These are phyloP conservation scores for Ophiosphaerella narmari DNA, from an alignment of 2,329 filamentous ascomycete genomes.

Conservation along the genomic window DNA sequence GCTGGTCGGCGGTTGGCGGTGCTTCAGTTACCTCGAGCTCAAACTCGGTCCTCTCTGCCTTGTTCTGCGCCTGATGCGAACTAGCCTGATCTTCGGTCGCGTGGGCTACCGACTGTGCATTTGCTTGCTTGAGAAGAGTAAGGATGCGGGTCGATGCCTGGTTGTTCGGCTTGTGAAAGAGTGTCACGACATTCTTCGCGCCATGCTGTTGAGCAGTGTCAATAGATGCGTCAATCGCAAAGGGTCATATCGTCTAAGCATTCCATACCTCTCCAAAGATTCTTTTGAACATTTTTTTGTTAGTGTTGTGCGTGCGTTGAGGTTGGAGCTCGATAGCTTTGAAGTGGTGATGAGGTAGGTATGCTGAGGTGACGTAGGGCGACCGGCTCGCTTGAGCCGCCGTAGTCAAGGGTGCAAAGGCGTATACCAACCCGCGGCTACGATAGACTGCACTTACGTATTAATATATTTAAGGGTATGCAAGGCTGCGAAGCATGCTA, in stretches of 20 bases:
- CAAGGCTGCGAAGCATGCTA: too few species aligned
- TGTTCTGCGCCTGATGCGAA: slow-evolving; percentile 65
- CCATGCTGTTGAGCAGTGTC: slow-evolving; percentile 43
- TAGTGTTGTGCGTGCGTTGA: slow-evolving; percentile 7
- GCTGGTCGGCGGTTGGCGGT: slow-evolving; percentile 78
- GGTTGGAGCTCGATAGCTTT: slow-evolving; percentile 18
- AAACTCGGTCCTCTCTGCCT: slow-evolving; percentile 70
- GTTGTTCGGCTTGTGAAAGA: slow-evolving; percentile 86
- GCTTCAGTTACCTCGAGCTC: slow-evolving; percentile 84
- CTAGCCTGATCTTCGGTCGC: slow-evolving; percentile 77
- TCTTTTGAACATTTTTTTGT: slow-evolving; percentile 50
- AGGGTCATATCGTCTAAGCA: background rate
- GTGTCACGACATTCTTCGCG: slow-evolving; percentile 79
- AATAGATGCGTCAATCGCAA: slow-evolving; percentile 5
- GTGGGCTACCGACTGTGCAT: slow-evolving; percentile 68
- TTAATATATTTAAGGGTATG: too few species aligned
- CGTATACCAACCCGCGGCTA: background rate
- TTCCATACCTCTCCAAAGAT: slow-evolving; percentile 53
- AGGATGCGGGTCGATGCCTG: slow-evolving; percentile 74
- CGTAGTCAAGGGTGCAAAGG: background rate
- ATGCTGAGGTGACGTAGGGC: slow-evolving; percentile 25
- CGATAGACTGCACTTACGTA: background rate
- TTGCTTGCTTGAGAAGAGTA: slow-evolving; percentile 78
- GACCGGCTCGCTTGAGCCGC: slow-evolving; percentile 11
- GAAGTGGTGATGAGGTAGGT: slow-evolving; percentile 13